phyloP scores from a whole-genome alignment of 805 yeast species.

The Lachancea fermentati region DNA sequence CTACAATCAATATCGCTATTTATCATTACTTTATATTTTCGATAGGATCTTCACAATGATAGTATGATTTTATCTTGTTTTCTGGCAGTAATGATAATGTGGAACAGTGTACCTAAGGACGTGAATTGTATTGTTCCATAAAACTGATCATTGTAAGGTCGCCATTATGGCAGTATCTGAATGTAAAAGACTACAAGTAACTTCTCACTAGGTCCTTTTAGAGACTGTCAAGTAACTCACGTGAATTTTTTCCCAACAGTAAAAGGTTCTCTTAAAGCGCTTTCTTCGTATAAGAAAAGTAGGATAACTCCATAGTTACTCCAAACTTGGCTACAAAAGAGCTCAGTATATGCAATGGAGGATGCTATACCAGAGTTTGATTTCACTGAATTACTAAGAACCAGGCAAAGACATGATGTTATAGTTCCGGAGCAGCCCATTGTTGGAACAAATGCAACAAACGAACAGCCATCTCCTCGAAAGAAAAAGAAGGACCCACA shows the following conservation, averaged over 20 bases:
- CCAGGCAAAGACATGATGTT: constrained; percentile 1
- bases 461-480: constrained; percentile 5
- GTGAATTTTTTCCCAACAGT: too few species aligned
- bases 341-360: constrained; percentile 8
- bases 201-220: too few species aligned
- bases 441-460: neutral
- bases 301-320: neutral
- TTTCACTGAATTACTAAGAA: constrained; percentile 13
- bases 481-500: constrained; percentile 21
- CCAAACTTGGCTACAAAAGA: neutral
- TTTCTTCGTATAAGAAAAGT: neutral
- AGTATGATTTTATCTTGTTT: too few species aligned
- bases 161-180: too few species aligned
- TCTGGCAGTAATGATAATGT: too few species aligned
- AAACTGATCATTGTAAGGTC: too few species aligned
- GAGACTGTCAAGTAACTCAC: too few species aligned
- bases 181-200: too few species aligned
- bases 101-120: too few species aligned
- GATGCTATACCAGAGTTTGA: constrained; percentile 23
- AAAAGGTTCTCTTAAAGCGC: neutral
- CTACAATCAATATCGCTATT: neutral
- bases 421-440: neutral
- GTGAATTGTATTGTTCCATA: too few species aligned
- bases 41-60: too few species aligned
- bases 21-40: too few species aligned